Evolutionary conservation across 2,329 filamentous ascomycete genomes (phyloP), one percentile per base, ranked within the genome.

Genomic region (Paecilomyces sp.): DNA sequence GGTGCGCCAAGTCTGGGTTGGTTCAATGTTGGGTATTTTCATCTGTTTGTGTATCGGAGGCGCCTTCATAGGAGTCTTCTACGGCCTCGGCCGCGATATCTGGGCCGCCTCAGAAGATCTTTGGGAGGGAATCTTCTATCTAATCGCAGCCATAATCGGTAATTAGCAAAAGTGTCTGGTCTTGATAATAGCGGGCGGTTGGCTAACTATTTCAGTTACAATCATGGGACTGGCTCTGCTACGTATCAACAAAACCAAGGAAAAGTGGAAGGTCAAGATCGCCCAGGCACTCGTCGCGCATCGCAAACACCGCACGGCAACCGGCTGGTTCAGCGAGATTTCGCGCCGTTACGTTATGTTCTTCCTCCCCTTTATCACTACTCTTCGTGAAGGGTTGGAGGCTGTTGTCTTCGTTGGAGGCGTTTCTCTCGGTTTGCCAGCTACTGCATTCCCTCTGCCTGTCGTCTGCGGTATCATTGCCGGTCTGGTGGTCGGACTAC

Each of bases 381-480:
- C 93, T n/a, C 77, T 96, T 13, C 82, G 92, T 36, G 92, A 96
- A 73, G 92, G 91, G 2, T 83, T 96, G 30, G 92, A 96, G 72
- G 90, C 89, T 0, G 88, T 96, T 34, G 84, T 96, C 25, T 96
- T 95, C 72, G 86, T 95, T 58, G 90, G 90, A n/a, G 92, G 92
- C 22, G 91, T 96, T 3, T 88, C 88, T 2, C 86, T 96, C 58
- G 85, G 86, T 0, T 80, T 89, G 3, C 90, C 91, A 0, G 90
- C 90, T 1, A 85, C 83, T 4, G 82, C 91, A 0, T 89, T 96
- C 57, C 91, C 92, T 2, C 76, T 96, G 5, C 85, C 92, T 0
- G 41, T 47, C 41, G 18, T 47, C 41, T 47, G 41, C 41, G 41
- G 41, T 9, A 88, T 92, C 2, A 75, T 95, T 24, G 81, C 85